Conservation (phyloP, 2,329 filamentous ascomycete genomes). For the Dothistroma pini region DNA sequence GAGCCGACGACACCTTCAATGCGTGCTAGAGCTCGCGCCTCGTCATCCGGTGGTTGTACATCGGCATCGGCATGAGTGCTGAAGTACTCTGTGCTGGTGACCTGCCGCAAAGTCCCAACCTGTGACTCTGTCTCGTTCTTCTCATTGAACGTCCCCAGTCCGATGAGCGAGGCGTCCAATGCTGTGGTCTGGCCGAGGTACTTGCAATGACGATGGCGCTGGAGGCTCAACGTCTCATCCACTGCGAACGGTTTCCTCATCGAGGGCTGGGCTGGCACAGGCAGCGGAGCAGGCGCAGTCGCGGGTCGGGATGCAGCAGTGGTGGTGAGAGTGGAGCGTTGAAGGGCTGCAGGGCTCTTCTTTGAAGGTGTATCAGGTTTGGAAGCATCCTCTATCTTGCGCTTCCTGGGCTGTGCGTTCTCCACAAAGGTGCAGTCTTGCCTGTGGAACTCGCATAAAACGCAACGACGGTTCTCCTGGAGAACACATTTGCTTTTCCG, state of each 20-base stretch:
- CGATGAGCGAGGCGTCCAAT: conserved; percentile 79
- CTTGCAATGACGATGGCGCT: conserved; percentile 73
- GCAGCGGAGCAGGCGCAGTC: conserved; percentile 2
- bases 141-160: conserved; percentile 73
- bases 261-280: conserved; percentile 17
- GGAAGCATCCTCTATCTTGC: conserved; percentile 64
- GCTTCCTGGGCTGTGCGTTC: conserved; percentile 73
- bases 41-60: conserved; percentile 68
- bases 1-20: conserved; percentile 74
- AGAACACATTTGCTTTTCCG: conserved; percentile 74
- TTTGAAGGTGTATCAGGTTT: conserved; percentile 24
- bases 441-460: conserved; percentile 65
- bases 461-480: conserved; percentile 68
- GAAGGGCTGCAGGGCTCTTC: conserved; percentile 20
- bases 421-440: conserved; percentile 70
- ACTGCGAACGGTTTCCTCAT: conserved; percentile 34
- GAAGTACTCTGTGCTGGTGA: conserved; percentile 75
- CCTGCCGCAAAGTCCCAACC: conserved; percentile 62
- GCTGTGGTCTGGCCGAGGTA: conserved; percentile 81
- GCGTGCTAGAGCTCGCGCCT: conserved; percentile 63
- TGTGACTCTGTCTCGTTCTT: conserved; percentile 75
- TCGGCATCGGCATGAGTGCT: conserved; percentile 71
- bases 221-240: conserved; percentile 62
- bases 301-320: conserved; percentile 8
- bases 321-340: conserved; percentile 13